Evolutionary conservation across 345 rosid genomes (phyloP).

Genomic region (Citrus maxima): DNA sequence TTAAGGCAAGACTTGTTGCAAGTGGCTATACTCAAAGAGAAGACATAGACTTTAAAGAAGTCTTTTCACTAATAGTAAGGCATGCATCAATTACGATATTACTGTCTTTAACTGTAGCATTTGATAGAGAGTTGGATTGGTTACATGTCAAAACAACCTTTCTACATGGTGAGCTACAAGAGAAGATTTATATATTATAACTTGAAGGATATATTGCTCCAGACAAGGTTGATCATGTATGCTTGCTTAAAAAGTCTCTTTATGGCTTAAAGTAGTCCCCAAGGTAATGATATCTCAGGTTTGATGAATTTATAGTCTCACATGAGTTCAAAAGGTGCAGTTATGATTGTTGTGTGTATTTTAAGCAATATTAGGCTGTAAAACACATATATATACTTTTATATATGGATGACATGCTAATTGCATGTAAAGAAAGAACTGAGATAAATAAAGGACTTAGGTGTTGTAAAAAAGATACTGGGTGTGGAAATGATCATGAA

Average conservation of each 20-base stretch:
- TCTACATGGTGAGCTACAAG: fast-evolving
- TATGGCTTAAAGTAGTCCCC: no score
- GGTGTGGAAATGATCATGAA: no score
- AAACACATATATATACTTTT: fast-evolving
- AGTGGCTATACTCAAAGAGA: neutral
- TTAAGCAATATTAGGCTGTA: fast-evolving
- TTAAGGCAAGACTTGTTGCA: neutral
- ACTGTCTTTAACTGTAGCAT: fast-evolving
- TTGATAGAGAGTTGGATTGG: neutral
- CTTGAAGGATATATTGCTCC: neutral
- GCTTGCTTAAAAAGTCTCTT: no score
- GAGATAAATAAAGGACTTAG: no score
- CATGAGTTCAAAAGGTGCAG: neutral
- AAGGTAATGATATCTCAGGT: no score
- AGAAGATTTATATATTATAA: no score
- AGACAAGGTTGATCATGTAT: no score
- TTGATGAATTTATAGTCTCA: no score
- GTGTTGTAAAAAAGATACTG: no score
- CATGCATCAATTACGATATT: neutral
- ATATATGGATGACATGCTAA: no score
- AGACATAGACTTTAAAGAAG: neutral
- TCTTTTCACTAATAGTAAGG: neutral
- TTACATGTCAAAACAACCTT: neutral
- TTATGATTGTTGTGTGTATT: no score
- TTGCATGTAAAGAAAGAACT: no score